Evolutionary conservation across 345 rosid genomes (phyloP).

Genomic region (Moricandia moricandioides): DNA sequence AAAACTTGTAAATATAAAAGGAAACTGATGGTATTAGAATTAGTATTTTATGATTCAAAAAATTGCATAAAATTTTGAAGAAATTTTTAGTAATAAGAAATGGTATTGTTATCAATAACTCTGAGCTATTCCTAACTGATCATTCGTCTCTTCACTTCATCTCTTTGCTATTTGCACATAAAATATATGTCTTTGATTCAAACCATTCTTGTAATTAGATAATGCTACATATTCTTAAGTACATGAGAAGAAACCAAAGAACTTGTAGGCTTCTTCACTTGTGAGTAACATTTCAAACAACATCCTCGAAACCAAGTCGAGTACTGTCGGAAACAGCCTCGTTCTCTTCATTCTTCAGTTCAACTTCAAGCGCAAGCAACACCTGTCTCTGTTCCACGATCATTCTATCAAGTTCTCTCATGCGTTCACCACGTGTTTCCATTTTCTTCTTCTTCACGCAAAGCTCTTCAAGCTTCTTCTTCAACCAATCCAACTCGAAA

Average conservation of each 20-base stretch:
- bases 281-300: slow-evolving; percentile 23
- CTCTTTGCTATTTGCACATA: background rate
- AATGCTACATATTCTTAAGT: background rate
- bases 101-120: too few species aligned
- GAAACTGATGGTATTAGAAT: too few species aligned
- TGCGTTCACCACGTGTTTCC: slow-evolving; percentile 25
- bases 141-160: background rate
- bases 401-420: slow-evolving; percentile 33
- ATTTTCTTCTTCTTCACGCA: slow-evolving; percentile 32
- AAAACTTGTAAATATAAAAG: too few species aligned
- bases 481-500: slow-evolving; percentile 36
- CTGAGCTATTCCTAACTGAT: background rate
- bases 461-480: slow-evolving; percentile 16
- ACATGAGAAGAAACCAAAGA: background rate
- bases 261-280: slow-evolving; percentile 6
- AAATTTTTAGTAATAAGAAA: too few species aligned
- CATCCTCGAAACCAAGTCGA: slow-evolving; percentile 35
- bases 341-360: slow-evolving; percentile 32
- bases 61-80: too few species aligned
- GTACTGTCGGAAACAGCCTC: slow-evolving; percentile 27
- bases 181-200: background rate
- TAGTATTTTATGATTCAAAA: too few species aligned
- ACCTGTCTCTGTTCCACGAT: slow-evolving; percentile 19
- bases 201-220: background rate
- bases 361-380: slow-evolving; percentile 21